phyloP scores from a whole-genome alignment of 768 basidiomycete species.

The Mycena epipterygia region DNA sequence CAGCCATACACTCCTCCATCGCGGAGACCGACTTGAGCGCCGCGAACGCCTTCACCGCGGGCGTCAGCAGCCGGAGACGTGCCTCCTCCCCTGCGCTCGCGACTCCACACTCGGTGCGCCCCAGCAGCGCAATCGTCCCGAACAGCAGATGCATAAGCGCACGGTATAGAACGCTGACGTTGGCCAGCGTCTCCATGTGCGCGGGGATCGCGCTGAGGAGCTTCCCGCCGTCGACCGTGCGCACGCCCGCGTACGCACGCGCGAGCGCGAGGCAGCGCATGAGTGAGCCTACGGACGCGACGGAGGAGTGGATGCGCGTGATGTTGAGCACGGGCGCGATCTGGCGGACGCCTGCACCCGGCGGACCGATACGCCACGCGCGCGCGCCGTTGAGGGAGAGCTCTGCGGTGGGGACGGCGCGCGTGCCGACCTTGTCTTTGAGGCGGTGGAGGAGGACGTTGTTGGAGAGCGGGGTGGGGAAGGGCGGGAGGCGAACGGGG shows the following conservation, averaged over 20 bases:
- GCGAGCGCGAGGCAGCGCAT: conserved; percentile 77
- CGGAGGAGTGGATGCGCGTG: conserved; percentile 78
- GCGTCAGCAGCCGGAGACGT: conserved; percentile 75
- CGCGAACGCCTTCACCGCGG: conserved; percentile 78
- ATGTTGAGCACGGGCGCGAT: conserved; percentile 84
- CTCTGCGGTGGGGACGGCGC: conserved; percentile 82
- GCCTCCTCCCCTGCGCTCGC: conserved; percentile 63
- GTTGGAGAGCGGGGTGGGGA: conserved; percentile 61
- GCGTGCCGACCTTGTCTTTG: conserved; percentile 86
- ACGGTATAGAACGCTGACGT: conserved; percentile 72
- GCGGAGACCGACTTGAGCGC: conserved; percentile 73
- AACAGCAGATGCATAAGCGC: conserved; percentile 76
- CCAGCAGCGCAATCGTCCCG: conserved; percentile 70
- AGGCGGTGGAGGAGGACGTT: conserved; percentile 78
- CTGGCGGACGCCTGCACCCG: conserved; percentile 72
- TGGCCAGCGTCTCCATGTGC: conserved; percentile 76
- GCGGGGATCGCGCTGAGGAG: conserved; percentile 66
- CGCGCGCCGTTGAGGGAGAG: conserved; percentile 70
- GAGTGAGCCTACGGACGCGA: conserved; percentile 67
- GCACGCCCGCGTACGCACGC: conserved; percentile 71
- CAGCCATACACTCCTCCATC: conserved; percentile 82
- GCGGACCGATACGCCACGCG: conserved; percentile 72
- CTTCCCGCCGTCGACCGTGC: conserved; percentile 66
- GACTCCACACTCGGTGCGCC: conserved; percentile 69
- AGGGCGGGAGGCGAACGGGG: conserved; percentile 70